Evolutionary conservation across 164 flowering plant species (phyloP).

Genomic region (Kingdonia uniflora): DNA sequence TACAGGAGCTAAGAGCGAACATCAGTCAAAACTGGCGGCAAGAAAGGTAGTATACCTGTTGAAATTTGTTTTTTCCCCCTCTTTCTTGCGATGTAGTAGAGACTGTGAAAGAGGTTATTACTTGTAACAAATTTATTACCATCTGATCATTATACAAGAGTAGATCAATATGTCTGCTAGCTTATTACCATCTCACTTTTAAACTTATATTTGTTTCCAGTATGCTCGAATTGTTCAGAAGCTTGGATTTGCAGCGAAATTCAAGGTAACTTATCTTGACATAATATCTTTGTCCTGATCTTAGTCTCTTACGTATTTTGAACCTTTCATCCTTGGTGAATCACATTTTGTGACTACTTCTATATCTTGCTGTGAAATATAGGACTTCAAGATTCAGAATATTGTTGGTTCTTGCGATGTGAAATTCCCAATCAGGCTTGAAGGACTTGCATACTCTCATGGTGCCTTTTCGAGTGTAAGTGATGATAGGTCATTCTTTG

Average conservation of each 20-base stretch:
- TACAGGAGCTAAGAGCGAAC: slow-evolving; percentile 99
- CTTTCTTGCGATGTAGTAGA: too few relatives aligned
- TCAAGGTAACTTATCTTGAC: slow-evolving; percentile 46
- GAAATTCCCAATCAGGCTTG: slow-evolving; percentile 84
- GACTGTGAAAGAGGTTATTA: too few relatives aligned
- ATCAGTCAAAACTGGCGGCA: slow-evolving; percentile 83
- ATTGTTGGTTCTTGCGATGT: slow-evolving; percentile 95
- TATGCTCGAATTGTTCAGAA: slow-evolving; percentile 93
- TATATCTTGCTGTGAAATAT: slow-evolving; percentile 4
- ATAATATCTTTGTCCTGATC: not conserved
- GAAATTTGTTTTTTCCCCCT: not conserved
- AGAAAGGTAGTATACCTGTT: slow-evolving; percentile 45
- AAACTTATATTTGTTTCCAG: slow-evolving; percentile 24
- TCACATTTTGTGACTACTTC: not conserved
- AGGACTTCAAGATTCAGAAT: slow-evolving; percentile 93
- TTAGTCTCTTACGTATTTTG: not conserved
- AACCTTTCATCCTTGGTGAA: not conserved
- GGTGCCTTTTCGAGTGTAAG: slow-evolving; percentile 85
- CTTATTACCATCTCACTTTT: too few relatives aligned
- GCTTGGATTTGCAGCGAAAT: slow-evolving; percentile 87
- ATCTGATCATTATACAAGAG: too few relatives aligned
- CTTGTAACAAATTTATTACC: too few relatives aligned
- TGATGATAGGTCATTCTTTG: not conserved
- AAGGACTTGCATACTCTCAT: slow-evolving; percentile 73
- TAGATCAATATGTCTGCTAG: too few relatives aligned